Conservation (phyloP, 305 asterid species). For the Rubia occidens region DNA sequence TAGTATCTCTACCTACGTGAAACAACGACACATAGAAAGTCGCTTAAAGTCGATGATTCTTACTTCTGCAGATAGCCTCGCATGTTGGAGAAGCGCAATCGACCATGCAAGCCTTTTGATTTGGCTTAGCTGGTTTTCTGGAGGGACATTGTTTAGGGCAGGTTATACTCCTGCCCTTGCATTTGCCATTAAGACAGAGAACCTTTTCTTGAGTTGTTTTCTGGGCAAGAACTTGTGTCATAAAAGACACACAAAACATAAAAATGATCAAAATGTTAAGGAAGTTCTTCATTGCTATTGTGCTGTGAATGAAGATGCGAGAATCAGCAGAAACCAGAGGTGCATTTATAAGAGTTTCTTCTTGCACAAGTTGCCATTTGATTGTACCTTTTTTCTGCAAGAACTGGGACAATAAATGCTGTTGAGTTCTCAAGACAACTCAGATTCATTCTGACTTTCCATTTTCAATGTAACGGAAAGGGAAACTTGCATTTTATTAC, state of each 20-base stretch:
- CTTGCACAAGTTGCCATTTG: neutral
- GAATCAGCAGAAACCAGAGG: neutral
- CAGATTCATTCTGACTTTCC: neutral
- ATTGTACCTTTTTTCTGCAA: neutral
- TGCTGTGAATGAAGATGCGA: neutral
- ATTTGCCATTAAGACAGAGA: neutral
- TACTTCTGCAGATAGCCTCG: slow-evolving; percentile 5
- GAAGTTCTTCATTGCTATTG: neutral
- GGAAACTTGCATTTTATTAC: neutral
- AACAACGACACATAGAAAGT: neutral
- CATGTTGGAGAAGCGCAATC: slow-evolving; percentile 8
- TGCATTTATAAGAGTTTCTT: neutral
- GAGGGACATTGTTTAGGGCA: slow-evolving; percentile 7
- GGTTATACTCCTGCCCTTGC: neutral
- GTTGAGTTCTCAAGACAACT: neutral
- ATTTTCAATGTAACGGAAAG: neutral
- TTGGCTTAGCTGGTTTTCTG: neutral
- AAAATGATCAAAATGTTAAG: slow-evolving; percentile 2
- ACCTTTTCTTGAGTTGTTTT: neutral
- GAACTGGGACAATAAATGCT: neutral
- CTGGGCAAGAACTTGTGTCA: neutral
- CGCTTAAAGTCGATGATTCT: neutral
- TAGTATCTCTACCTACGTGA: no score
- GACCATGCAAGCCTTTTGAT: slow-evolving; percentile 4
- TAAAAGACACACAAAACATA: neutral